Percentiles rank a stretch among this genome's conserved stretches.
Evolutionary conservation across 805 yeast genomes (phyloP).

Genomic region (Wickerhamomyces chambardii): DNA sequence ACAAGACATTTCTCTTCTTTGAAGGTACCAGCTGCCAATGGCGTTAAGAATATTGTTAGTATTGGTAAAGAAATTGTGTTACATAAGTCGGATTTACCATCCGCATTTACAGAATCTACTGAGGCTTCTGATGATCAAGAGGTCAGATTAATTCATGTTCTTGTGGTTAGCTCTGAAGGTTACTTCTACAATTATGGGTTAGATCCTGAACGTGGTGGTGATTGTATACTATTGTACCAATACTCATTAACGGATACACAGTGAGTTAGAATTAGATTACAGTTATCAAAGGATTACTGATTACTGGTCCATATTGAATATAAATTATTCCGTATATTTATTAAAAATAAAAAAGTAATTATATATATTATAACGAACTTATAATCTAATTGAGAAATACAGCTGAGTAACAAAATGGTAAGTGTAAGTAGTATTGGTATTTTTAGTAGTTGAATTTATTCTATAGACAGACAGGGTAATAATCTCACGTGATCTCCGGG

Average conservation of each 20-base stretch:
- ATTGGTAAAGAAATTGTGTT: slow-evolving; percentile 26
- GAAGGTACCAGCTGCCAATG: slow-evolving; percentile 51
- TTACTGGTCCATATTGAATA: no score
- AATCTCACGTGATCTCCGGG: no score
- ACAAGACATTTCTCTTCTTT: slow-evolving; percentile 87
- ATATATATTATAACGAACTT: no score
- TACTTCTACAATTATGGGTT: slow-evolving; percentile 71
- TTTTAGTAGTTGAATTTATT: no score
- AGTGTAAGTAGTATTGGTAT: no score
- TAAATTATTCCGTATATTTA: no score
- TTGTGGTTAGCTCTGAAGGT: slow-evolving; percentile 78
- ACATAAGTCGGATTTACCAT: slow-evolving; percentile 14
- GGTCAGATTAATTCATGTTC: slow-evolving; percentile 31
- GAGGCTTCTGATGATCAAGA: slow-evolving; percentile 16
- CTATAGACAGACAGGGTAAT: no score
- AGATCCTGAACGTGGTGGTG: slow-evolving; percentile 89
- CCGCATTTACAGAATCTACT: slow-evolving; percentile 8
- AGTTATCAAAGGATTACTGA: no score
- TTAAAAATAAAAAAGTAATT: no score
- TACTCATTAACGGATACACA: slow-evolving; percentile 35
- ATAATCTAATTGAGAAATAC: no score
- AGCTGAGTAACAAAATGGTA: no score
- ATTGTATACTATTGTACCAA: slow-evolving; percentile 73
- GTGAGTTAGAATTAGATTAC: no score
- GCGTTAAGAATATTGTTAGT: slow-evolving; percentile 38